Evolutionary conservation across 768 basidiomycete genomes (phyloP), one percentile per base, ranked within the genome.

Genomic region (Naganishia randhawae): DNA sequence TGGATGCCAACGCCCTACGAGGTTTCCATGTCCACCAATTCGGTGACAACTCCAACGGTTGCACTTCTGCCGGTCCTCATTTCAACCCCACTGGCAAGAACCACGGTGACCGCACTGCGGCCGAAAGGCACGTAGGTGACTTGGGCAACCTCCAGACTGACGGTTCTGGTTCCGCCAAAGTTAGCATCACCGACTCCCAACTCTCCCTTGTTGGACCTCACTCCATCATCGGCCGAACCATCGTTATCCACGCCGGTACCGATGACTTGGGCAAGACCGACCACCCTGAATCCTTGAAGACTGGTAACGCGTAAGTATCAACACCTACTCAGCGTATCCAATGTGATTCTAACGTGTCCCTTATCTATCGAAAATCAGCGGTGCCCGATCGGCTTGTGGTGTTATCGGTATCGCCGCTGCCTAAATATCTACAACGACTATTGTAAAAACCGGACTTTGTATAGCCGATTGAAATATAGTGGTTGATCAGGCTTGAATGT

Each of bases 241-340:
- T 91, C 63, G 89, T 91, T 0, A 82, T 92, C 41, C 91, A 92
- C 80, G 84, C 84, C 48, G 89, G 89, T 3, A 84, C 85, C 19
- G 91, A 92, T 75, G 91, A 92, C 74, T 83, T 91, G 57, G 91
- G 90, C n/a, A 82, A 80, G 69, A 89, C 89, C 17, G 82, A 81
- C 48, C 83, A 88, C 73, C 81, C 84, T 32, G 89, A 90, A 71
- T 88, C 88, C 25, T 81, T 87, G 66, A 89, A 85, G 76, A 91
- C 89, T 3, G 90, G 90, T 10, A 89, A 91, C 74, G 87, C 90
- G 70, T 71, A 50, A 33, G 70, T 71, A 25, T 32, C 53, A 5
- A 1, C 35, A 16, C 8, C 5, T 17, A 4, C n/a, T 53, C 62
- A 1, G 8, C 19, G 27, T 9, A 2, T 37, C 11, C 2, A 4